A percentile compares a stretch with the other conserved stretches of the same genome.
These are phyloP conservation scores for Saururus chinensis DNA, from an alignment of 164 flowering plant genomes.

Conservation along the genomic window DNA sequence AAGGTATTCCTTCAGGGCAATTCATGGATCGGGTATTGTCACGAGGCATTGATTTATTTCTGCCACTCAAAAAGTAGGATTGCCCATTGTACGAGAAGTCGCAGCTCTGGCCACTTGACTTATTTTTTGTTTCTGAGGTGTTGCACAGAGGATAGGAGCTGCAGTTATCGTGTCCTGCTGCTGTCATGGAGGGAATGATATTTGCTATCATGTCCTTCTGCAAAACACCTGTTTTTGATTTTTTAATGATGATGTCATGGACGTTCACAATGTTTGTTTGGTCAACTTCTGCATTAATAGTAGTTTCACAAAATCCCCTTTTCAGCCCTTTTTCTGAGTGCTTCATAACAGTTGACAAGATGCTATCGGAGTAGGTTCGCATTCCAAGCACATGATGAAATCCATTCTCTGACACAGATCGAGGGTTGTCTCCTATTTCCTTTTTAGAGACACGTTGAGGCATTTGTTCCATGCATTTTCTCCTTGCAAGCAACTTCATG, in stretches of 20 bases:
- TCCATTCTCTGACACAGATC: slow-evolving; percentile 6
- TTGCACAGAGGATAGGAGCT: not conserved
- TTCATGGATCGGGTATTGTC: too few species aligned
- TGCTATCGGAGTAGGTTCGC: slow-evolving; percentile 12
- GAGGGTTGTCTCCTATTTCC: not conserved
- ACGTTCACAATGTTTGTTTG: slow-evolving; percentile 5
- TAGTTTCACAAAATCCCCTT: slow-evolving; percentile 10
- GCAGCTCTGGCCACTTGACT: not conserved
- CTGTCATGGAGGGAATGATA: not conserved
- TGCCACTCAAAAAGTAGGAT: not conserved
- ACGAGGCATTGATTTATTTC: not conserved
- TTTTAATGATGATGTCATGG: not conserved
- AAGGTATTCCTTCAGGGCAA: not conserved
- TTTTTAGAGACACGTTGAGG: not conserved
- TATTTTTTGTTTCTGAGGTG: not conserved
- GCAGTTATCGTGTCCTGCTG: not conserved
- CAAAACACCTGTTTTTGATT: not conserved
- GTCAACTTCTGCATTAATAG: slow-evolving; percentile 7
- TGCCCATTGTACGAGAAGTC: not conserved
- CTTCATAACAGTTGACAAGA: slow-evolving; percentile 11
- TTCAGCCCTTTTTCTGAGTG: slow-evolving; percentile 16
- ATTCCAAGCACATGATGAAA: slow-evolving; percentile 13
- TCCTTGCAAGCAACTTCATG: slow-evolving; percentile 1
- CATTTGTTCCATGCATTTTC: not conserved
- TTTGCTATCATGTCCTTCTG: not conserved